Conservation (phyloP, 2,329 filamentous ascomycete species). For the Cercospora sesami region DNA sequence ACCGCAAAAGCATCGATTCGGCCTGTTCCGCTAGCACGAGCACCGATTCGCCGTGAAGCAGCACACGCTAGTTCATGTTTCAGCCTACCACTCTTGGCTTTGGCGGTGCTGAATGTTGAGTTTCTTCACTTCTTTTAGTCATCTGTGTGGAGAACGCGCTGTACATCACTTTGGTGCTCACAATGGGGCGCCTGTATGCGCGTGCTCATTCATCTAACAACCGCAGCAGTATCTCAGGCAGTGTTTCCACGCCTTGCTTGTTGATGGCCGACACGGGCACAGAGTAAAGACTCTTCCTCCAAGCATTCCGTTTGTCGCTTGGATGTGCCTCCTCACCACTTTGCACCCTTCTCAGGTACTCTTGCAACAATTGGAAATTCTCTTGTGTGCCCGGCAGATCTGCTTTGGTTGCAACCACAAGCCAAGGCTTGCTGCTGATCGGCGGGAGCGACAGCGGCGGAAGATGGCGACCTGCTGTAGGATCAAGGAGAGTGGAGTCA, state of each 20-base stretch:
- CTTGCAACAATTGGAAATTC: slow-evolving; percentile 69
- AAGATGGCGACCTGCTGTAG: slow-evolving; percentile 37
- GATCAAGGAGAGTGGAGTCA: slow-evolving; percentile 31
- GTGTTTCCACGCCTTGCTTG: slow-evolving; percentile 75
- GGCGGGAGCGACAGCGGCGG: slow-evolving; percentile 59
- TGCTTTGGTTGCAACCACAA: slow-evolving; percentile 90
- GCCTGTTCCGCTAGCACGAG: neutral
- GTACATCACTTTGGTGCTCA: neutral
- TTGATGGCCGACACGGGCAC: slow-evolving; percentile 89
- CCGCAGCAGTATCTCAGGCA: slow-evolving; percentile 71
- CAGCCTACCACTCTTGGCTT: neutral
- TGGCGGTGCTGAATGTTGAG: neutral
- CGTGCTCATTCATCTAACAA: slow-evolving; percentile 54
- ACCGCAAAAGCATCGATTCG: neutral
- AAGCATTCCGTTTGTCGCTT: slow-evolving; percentile 64
- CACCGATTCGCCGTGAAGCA: neutral
- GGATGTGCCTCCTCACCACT: slow-evolving; percentile 68
- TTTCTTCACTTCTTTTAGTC: neutral
- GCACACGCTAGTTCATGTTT: neutral
- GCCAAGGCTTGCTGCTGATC: slow-evolving; percentile 94
- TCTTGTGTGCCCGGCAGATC: slow-evolving; percentile 76
- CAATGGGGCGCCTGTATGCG: neutral
- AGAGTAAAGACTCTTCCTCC: slow-evolving; percentile 58
- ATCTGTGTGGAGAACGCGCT: neutral
- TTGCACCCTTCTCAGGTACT: slow-evolving; percentile 69